A percentile compares a stretch with the other conserved stretches of the same genome.
Evolutionary conservation across 768 basidiomycete genomes (phyloP).

Genomic region (Suillus subalutaceus): DNA sequence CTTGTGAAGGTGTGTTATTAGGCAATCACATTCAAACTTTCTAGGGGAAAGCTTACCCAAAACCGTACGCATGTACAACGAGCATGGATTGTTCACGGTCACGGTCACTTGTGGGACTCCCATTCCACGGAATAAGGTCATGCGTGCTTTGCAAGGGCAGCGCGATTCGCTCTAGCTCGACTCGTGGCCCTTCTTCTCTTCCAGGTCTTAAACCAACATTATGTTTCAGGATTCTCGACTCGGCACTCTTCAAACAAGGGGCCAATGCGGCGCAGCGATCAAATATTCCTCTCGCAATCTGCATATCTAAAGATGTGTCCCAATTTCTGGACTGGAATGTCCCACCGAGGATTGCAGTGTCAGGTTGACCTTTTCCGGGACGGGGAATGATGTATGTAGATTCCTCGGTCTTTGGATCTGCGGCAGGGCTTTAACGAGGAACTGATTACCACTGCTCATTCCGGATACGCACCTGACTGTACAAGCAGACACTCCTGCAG

Average conservation of each 20-base stretch:
- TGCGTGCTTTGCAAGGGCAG: conserved; percentile 35
- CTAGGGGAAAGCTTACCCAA: conserved; percentile 43
- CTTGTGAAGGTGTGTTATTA: conserved; percentile 19
- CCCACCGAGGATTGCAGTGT: conserved; percentile 58
- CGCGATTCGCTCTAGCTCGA: conserved; percentile 50
- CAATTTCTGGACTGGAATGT: conserved; percentile 53
- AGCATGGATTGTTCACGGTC: conserved; percentile 27
- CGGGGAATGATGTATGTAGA: conserved; percentile 67
- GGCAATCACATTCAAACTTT: conserved; percentile 18
- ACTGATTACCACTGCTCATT: not conserved
- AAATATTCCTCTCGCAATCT: conserved; percentile 47
- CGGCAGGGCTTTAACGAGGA: conserved; percentile 3
- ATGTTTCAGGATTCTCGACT: conserved; percentile 49
- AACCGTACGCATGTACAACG: conserved; percentile 64
- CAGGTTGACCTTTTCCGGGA: conserved; percentile 43
- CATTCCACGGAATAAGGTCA: conserved; percentile 21
- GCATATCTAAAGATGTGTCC: conserved; percentile 51
- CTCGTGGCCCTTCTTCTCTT: conserved; percentile 55
- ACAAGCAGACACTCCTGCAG: conserved; percentile 41
- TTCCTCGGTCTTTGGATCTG: conserved; percentile 25
- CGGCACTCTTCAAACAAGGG: conserved; percentile 36
- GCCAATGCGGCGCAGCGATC: conserved; percentile 43
- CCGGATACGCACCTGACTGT: conserved; percentile 25
- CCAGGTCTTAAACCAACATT: conserved; percentile 64
- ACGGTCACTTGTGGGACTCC: conserved; percentile 18